These are phyloP conservation scores for Smittium mucronatum DNA, from an alignment of 371 early-diverging fungal species.

Conservation along the genomic window DNA sequence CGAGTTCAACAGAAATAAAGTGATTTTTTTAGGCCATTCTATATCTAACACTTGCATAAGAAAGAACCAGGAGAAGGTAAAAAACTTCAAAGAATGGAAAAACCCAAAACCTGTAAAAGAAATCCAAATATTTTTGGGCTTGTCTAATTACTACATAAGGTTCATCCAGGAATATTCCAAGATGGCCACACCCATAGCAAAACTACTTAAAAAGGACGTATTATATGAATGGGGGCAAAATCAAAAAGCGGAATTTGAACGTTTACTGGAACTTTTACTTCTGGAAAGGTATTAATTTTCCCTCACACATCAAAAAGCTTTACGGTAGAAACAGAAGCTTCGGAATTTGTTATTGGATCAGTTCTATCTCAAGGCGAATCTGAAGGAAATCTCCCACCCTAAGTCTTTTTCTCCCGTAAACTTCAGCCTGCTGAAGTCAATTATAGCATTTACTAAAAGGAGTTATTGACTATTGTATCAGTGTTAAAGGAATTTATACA, in stretches of 20 bases:
- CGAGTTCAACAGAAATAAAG: slow-evolving; percentile 22
- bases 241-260: no score
- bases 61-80: not conserved
- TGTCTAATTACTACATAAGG: slow-evolving; percentile 24
- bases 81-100: slow-evolving; percentile 10
- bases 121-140: slow-evolving; percentile 29
- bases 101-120: slow-evolving; percentile 14
- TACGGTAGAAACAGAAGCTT: slow-evolving; percentile 9
- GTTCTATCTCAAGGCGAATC: not conserved
- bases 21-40: slow-evolving; percentile 36
- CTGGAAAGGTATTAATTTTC: no score
- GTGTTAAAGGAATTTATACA: slow-evolving; percentile 8
- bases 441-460: slow-evolving; percentile 5
- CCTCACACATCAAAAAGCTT: not conserved
- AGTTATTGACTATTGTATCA: slow-evolving; percentile 4
- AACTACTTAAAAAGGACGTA: slow-evolving; percentile 15
- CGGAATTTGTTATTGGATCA: slow-evolving; percentile 5
- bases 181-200: slow-evolving; percentile 17
- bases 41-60: slow-evolving; percentile 14
- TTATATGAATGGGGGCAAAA: not conserved
- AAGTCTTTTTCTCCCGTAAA: not conserved
- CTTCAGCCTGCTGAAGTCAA: not conserved
- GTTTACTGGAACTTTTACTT: no score
- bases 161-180: slow-evolving; percentile 21
- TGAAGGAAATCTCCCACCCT: not conserved